Base-by-base conservation (phyloP, 768 basidiomycete species). In the Psilocybe subaeruginosa region DNA sequence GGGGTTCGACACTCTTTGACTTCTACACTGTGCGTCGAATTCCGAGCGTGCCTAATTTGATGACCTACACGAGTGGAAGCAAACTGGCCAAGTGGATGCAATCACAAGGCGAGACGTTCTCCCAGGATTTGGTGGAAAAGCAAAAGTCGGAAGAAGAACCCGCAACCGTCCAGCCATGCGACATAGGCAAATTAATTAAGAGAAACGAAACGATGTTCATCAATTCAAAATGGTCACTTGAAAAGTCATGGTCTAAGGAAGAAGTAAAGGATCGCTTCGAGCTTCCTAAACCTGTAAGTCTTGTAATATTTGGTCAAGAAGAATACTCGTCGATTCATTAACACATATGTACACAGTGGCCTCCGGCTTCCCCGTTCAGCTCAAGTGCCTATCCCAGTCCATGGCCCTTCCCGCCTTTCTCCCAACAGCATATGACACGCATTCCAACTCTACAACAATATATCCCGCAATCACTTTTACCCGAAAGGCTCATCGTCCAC, bases 1-100 rank as follows among this genome's bases (percentile, higher is more conserved):
- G 81, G 82, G 80, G 82, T 47, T 75, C 74, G 9, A 78, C 78
- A 0, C 62, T 81, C 1, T 70, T 73, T 30, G 78, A 83, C 56
- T 81, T 84, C 58, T 82, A 74, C 61, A 60, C 16, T 1, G 70
- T 75, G 17, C 35, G 58, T 1, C 69, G 74, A 14, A 50, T 73
- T 0, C 71, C 74, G 1, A 56, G 64, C 31, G 3, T 67, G 3
- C 7, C 35, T 3, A 45, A 19, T 27, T 59, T 69, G 5, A 31
- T 60, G 11, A 70, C 70, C 3, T 63, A 68, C 5, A 70, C 76
- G 31, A 76, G 73, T 17, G 73, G 75, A 3, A 79, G 64, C 68
- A 77, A 74, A 54, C 61, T 82, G 30, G 60, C 69, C 2, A 67
- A 60, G 14, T 79, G 74, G 73, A 74, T 75, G 73, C 74, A 74